Conservation (phyloP, 2,329 filamentous ascomycete genomes). For the Cytospora paraplurivora region DNA sequence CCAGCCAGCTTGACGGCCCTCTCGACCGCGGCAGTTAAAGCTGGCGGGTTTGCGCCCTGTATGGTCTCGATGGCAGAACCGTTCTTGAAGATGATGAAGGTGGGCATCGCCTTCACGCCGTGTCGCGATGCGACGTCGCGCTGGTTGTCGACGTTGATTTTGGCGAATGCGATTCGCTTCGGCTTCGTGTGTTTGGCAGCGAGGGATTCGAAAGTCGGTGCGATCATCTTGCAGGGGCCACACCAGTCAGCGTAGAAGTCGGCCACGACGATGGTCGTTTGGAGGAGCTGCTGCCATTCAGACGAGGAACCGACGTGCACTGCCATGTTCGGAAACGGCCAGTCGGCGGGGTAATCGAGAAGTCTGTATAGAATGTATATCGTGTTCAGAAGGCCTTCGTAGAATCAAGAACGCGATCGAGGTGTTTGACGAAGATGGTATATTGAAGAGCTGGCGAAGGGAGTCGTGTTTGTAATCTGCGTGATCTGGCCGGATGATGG, state of each 20-base stretch:
- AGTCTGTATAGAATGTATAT: neutral
- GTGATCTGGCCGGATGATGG: constrained; percentile 27
- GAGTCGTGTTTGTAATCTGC: neutral
- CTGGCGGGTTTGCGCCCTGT: constrained; percentile 76
- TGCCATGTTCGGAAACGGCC: constrained; percentile 42
- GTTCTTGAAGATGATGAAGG: constrained; percentile 87
- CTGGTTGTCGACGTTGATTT: constrained; percentile 87
- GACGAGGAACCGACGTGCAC: constrained; percentile 64
- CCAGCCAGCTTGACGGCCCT: constrained; percentile 62
- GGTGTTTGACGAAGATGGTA: neutral
- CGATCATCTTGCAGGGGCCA: constrained; percentile 89
- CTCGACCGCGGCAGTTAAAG: constrained; percentile 75
- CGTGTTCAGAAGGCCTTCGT: neutral
- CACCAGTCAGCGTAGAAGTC: constrained; percentile 99
- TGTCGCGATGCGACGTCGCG: constrained; percentile 75
- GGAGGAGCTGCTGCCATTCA: constrained; percentile 73
- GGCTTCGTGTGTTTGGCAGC: constrained; percentile 77
- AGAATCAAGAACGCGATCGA: neutral
- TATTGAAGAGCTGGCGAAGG: neutral
- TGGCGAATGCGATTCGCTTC: constrained; percentile 83
- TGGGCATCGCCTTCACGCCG: constrained; percentile 85
- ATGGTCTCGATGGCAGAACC: constrained; percentile 74
- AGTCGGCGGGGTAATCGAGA: neutral
- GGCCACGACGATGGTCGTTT: constrained; percentile 74
- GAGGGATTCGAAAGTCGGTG: constrained; percentile 84